Conservation (phyloP, 805 yeast genomes). For the Hanseniaspora valbyensis region DNA sequence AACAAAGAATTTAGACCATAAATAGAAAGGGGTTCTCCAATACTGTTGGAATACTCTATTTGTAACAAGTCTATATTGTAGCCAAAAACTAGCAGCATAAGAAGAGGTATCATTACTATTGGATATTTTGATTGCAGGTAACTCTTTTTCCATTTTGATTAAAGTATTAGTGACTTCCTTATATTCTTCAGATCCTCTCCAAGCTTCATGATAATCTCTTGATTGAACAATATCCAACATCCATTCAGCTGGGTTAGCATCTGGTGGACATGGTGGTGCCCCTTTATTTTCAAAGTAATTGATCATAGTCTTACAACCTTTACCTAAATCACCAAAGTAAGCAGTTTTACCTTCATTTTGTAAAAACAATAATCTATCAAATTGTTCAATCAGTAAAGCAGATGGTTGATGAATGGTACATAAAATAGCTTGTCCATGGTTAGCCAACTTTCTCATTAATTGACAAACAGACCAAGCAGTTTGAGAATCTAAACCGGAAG, state of each 20-base stretch:
- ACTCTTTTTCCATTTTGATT: conserved; percentile 51
- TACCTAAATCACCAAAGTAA: conserved; percentile 65
- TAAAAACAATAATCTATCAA: conserved; percentile 62
- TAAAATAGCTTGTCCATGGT: conserved; percentile 52
- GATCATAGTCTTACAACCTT: conserved; percentile 46
- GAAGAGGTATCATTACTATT: conserved; percentile 29
- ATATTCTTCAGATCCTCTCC: conserved; percentile 61
- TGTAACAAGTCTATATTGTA: conserved; percentile 39
- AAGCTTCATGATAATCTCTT: conserved; percentile 64
- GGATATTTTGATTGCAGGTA: conserved; percentile 31
- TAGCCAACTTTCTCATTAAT: conserved; percentile 48
- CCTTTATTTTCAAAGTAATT: conserved; percentile 57
- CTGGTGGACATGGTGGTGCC: conserved; percentile 52
- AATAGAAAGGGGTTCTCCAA: conserved; percentile 55
- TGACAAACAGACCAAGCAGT: conserved; percentile 58
- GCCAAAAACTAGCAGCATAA: conserved; percentile 35
- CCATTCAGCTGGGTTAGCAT: conserved; percentile 83
- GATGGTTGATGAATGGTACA: conserved; percentile 84
- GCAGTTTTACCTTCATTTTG: conserved; percentile 64
- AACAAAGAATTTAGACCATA: conserved; percentile 49
- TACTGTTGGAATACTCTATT: conserved; percentile 51
- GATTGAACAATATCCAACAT: conserved; percentile 81
- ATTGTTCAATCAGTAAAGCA: conserved; percentile 62
- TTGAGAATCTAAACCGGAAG: conserved; percentile 59
- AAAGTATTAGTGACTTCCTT: conserved; percentile 49